Conservation (phyloP, 2,329 filamentous ascomycete species). For the Alternaria panax region DNA sequence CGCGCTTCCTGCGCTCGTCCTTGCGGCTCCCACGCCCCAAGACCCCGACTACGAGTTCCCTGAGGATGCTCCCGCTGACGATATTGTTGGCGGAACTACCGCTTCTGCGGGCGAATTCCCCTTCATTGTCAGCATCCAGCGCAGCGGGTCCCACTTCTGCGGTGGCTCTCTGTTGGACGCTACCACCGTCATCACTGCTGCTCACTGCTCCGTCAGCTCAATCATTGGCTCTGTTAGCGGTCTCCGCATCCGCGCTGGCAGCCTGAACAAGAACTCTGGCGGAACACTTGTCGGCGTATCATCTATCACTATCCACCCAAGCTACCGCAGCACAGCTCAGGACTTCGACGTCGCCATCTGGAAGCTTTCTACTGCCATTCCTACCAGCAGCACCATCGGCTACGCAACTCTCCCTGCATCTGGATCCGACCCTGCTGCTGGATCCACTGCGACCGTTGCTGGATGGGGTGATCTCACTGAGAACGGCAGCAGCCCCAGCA, state of each 20-base stretch:
- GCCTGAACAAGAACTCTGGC: conserved; percentile 27
- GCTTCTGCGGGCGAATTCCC: conserved; percentile 37
- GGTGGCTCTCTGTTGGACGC: conserved; percentile 38
- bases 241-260: conserved; percentile 30
- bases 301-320: conserved; percentile 29
- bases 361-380: conserved; percentile 34
- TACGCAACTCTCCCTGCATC: conserved; percentile 33
- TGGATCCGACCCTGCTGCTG: conserved; percentile 33
- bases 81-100: conserved; percentile 37
- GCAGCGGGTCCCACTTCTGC: conserved; percentile 34
- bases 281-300: conserved; percentile 30
- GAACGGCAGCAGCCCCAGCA: conserved; percentile 17
- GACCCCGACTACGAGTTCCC: conserved; percentile 17
- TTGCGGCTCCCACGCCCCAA: conserved; percentile 34
- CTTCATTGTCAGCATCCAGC: conserved; percentile 38
- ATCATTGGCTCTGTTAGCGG: conserved; percentile 21
- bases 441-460: conserved; percentile 29
- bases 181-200: conserved; percentile 40
- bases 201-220: conserved; percentile 34
- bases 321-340: conserved; percentile 21
- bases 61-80: conserved; percentile 8
- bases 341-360: conserved; percentile 37
- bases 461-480: conserved; percentile 35
- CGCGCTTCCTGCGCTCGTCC: conserved; percentile 29
- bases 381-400: conserved; percentile 33